Conservation (phyloP, 352 stramenopile genomes). For the Plasmopara halstedii region DNA sequence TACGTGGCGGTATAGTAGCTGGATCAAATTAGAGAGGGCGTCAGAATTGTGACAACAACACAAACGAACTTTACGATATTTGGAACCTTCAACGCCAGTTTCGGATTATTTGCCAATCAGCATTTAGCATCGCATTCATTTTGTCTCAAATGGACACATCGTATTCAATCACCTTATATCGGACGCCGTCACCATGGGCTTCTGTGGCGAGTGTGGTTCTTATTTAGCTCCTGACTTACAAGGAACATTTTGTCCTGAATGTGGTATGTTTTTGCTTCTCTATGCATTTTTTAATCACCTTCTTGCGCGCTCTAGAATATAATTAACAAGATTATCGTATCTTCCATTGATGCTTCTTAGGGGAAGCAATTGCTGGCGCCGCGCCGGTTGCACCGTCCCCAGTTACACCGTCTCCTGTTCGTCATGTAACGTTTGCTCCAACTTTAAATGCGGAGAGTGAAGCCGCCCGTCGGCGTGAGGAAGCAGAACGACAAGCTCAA, state of each 20-base stretch:
- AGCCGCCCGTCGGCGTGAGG: constrained; percentile 26
- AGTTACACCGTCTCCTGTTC: neutral
- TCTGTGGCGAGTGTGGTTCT: constrained; percentile 77
- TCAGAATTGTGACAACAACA: too few species aligned
- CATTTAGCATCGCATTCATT: neutral
- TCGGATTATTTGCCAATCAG: neutral
- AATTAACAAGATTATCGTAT: constrained; percentile 5
- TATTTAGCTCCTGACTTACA: constrained; percentile 46
- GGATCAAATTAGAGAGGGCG: constrained; percentile 2
- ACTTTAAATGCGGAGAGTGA: constrained; percentile 9
- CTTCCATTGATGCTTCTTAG: neutral
- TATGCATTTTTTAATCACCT: neutral
- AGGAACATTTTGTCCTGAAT: constrained; percentile 68
- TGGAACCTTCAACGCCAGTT: too few species aligned
- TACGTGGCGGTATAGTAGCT: constrained; percentile 14
- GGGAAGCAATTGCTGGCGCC: constrained; percentile 18
- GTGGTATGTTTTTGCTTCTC: constrained; percentile 32
- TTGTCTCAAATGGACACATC: constrained; percentile 3
- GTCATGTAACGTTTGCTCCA: constrained; percentile 15
- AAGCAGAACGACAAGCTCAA: constrained; percentile 48
- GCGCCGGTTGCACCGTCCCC: constrained; percentile 3
- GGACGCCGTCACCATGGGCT: constrained; percentile 43
- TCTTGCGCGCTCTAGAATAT: neutral
- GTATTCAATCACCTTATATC: constrained; percentile 2
- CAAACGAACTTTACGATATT: neutral